Conservation (phyloP, 441 rosid genomes). For the Metrosideros polymorpha region DNA sequence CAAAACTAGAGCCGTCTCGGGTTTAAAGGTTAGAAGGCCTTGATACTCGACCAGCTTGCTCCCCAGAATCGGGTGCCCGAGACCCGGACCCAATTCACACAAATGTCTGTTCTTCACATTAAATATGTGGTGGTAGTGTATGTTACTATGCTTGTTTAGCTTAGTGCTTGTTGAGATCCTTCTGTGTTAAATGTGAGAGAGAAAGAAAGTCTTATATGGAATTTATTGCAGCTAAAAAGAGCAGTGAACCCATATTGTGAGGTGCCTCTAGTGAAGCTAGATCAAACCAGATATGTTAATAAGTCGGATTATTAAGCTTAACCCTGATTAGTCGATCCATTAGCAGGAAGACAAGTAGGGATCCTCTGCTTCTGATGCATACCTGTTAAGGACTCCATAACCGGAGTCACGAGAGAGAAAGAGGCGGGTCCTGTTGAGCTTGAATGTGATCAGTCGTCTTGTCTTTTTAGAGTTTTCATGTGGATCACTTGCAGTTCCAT, state of each 20-base stretch:
- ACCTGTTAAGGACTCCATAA: neutral
- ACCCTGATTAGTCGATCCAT: fast-evolving
- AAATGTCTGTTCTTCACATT: too few relatives aligned
- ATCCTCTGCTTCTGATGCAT: neutral
- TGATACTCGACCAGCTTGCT: neutral
- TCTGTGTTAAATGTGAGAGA: neutral
- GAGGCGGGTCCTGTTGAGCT: neutral
- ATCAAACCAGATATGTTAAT: neutral
- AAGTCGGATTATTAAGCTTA: neutral
- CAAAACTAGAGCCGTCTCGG: neutral
- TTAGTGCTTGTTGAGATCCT: neutral
- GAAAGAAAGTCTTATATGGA: neutral
- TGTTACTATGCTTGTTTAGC: neutral
- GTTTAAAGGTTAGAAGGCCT: neutral
- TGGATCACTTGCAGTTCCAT: neutral
- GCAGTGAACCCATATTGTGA: neutral
- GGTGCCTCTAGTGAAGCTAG: neutral
- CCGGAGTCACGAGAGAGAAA: neutral
- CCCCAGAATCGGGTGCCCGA: neutral
- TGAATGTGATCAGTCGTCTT: neutral
- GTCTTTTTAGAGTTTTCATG: neutral
- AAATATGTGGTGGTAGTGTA: too few relatives aligned
- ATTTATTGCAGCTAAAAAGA: neutral
- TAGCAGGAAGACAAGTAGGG: neutral
- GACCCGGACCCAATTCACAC: neutral